Percentiles rank a stretch among this genome's conserved stretches.
Evolutionary conservation across 2,329 filamentous ascomycete species (phyloP).

Genomic region (Stromatinia cepivora): DNA sequence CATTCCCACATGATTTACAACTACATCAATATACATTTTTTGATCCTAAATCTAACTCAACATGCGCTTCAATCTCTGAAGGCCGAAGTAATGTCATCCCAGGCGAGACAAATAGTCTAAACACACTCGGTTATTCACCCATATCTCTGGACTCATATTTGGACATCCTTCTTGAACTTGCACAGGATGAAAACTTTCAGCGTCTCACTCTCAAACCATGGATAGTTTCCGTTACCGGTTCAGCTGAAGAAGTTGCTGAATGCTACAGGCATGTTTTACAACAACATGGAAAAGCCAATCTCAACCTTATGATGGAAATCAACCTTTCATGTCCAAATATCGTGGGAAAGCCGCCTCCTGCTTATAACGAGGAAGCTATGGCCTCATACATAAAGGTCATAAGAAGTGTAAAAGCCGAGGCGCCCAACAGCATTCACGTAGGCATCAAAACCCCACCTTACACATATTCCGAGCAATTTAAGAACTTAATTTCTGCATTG

Average conservation of each 20-base stretch:
- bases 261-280: slow-evolving; percentile 50
- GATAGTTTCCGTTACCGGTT: slow-evolving; percentile 71
- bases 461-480: slow-evolving; percentile 67
- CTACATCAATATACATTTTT: slow-evolving; percentile 72
- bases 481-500: slow-evolving; percentile 55
- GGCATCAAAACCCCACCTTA: slow-evolving; percentile 79
- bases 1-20: slow-evolving; percentile 64
- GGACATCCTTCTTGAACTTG: slow-evolving; percentile 52
- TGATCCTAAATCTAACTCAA: slow-evolving; percentile 45
- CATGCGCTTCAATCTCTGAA: slow-evolving; percentile 27
- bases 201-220: slow-evolving; percentile 53
- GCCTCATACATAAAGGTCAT: slow-evolving; percentile 52
- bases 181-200: slow-evolving; percentile 30
- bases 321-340: slow-evolving; percentile 83
- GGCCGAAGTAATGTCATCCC: slow-evolving; percentile 27
- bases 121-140: slow-evolving; percentile 75
- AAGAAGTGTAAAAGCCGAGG: slow-evolving; percentile 5
- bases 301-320: slow-evolving; percentile 63
- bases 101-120: slow-evolving; percentile 53
- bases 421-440: slow-evolving; percentile 37
- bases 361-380: slow-evolving; percentile 59
- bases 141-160: slow-evolving; percentile 61
- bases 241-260: slow-evolving; percentile 54
- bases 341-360: slow-evolving; percentile 64
- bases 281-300: slow-evolving; percentile 40